Percentiles rank a stretch among this genome's conserved stretches.
These are phyloP conservation scores for Populus ilicifolia DNA, from an alignment of 345 rosid genomes.

Conservation along the genomic window DNA sequence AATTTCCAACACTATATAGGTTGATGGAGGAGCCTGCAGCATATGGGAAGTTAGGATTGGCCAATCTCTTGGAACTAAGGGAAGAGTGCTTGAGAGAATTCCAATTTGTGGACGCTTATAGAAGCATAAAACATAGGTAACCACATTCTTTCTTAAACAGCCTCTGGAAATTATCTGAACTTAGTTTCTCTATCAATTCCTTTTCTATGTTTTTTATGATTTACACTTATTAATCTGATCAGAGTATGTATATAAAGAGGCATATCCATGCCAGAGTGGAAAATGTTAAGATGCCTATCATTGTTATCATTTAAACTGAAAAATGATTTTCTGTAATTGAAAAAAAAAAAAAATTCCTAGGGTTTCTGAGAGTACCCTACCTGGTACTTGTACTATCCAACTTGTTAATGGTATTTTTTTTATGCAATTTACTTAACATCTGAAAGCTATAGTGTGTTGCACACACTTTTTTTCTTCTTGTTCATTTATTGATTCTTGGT, in stretches of 20 bases:
- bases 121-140: constrained; percentile 95
- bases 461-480: neutral
- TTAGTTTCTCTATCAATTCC: neutral
- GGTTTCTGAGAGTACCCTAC: neutral
- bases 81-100: constrained; percentile 98
- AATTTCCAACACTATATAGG: constrained; percentile 38
- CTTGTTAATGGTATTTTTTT: neutral
- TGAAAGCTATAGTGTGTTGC: neutral
- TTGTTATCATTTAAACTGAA: too few relatives aligned
- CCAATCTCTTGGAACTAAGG: constrained; percentile 95
- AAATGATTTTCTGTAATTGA: neutral
- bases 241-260: neutral
- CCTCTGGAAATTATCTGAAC: neutral
- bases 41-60: constrained; percentile 93
- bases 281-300: neutral
- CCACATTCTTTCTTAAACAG: neutral
- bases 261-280: neutral
- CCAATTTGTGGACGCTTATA: constrained; percentile 88
- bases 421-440: neutral
- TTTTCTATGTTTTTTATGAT: neutral
- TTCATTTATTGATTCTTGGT: neutral
- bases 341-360: neutral
- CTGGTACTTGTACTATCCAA: neutral
- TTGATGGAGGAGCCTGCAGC: constrained; percentile 99
- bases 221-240: neutral